Evolutionary conservation across 345 rosid species (phyloP), one percentile per base, ranked within the genome.

Genomic region (Clausena lansium): DNA sequence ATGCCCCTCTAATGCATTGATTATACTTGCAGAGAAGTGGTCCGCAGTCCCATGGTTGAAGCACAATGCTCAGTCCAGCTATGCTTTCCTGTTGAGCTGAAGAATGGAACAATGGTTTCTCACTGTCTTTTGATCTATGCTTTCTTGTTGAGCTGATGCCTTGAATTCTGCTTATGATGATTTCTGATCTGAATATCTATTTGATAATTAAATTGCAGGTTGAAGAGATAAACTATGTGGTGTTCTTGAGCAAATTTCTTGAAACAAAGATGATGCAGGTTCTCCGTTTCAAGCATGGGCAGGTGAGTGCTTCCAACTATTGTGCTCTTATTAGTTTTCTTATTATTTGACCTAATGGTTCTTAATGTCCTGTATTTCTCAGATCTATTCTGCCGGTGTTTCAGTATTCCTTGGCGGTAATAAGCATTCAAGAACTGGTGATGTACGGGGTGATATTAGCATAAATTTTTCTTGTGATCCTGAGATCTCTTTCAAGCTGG

Each of bases 401-500:
- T 90, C 97, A 4, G 95, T 88, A 70, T 90, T 87, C 86, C 93
- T 93, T 78, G 94, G 94, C 1, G 93, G 97, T 67, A 93, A 93
- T 81, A 93, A 85, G 77, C 98, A 96, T 83, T 95, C 97, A 54
- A 89, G 95, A 87, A 90, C 91, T 67, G 92, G 93, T 20, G 93
- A 93, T 87, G 85, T 95, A 73, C 92, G 91, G 60, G 98, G 98
- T 70, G 98, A 91, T 86, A 88, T 93, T 67, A 88, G 92, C 81
- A 86, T 95, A 73, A 87, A 85, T 32, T 95, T 95, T 84, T 93
- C 98, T 41, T 95, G 98, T 83, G 98, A 95, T 87, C 97, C 98
- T 64, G 93, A 88, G 71, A 84, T 93, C 82, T 93, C 97, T 77
- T 90, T 90, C 35, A 93, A 88, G 78, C 88, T 93, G 94, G 98